These are phyloP conservation scores for Fusarium cyanostomum DNA, from an alignment of 2,329 filamentous ascomycete genomes.

Conservation along the genomic window DNA sequence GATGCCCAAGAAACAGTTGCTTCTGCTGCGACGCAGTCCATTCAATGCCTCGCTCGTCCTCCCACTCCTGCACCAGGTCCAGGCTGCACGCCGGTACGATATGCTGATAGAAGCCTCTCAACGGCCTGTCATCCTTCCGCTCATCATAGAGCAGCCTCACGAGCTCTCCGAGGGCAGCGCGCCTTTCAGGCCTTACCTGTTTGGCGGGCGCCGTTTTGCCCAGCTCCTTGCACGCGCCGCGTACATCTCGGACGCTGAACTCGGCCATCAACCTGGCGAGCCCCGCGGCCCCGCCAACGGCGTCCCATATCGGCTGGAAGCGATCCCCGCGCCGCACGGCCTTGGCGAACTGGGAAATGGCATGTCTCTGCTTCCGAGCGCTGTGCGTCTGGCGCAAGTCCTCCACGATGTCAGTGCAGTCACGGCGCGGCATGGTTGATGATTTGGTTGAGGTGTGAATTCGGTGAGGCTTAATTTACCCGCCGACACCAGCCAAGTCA, in stretches of 20 bases:
- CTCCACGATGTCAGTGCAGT: constrained; percentile 6
- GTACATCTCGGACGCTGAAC: constrained; percentile 40
- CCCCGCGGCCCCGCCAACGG: constrained; percentile 34
- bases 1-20: constrained; percentile 26
- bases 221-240: constrained; percentile 27
- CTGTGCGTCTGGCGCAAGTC: constrained; percentile 28
- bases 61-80: constrained; percentile 32
- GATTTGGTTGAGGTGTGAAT: neutral
- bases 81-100: constrained; percentile 38
- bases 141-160: constrained; percentile 25
- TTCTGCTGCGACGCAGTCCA: constrained; percentile 29
- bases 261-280: constrained; percentile 36
- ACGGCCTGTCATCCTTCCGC: constrained; percentile 28
- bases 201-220: constrained; percentile 34
- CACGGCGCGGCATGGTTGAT: constrained; percentile 13
- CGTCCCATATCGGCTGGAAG: constrained; percentile 37
- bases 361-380: constrained; percentile 21
- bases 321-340: constrained; percentile 31
- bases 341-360: constrained; percentile 34
- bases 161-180: constrained; percentile 33
- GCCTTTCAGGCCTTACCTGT: constrained; percentile 34
- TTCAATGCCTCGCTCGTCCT: constrained; percentile 11
- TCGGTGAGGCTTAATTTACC: no score
- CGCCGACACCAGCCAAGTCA: no score
- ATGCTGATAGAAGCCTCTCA: constrained; percentile 35